Conservation (phyloP, 441 rosid genomes). For the Manihot esculenta region DNA sequence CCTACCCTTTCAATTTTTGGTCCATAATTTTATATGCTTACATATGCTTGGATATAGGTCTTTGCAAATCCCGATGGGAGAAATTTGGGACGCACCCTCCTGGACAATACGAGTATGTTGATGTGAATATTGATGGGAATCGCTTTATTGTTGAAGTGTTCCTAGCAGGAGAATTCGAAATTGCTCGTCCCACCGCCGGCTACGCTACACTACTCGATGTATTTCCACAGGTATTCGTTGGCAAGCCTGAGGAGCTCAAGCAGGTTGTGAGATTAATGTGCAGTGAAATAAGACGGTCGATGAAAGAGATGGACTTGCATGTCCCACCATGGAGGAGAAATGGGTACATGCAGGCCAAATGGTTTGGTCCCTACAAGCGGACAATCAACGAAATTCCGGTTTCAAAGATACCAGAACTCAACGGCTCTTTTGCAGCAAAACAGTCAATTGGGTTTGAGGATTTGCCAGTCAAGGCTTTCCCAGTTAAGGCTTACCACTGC, state of each 20-base stretch:
- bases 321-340: conserved; percentile 83
- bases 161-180: conserved; percentile 52
- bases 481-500: conserved; percentile 19
- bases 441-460: conserved; percentile 34
- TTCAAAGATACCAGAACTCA: not conserved
- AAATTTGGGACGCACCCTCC: conserved; percentile 48
- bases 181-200: conserved; percentile 56
- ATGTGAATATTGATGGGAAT: conserved; percentile 31
- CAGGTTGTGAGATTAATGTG: conserved; percentile 63
- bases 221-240: conserved; percentile 51
- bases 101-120: conserved; percentile 60
- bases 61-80: conserved; percentile 88
- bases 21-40: too few relatives aligned
- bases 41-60: conserved; percentile 38
- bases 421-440: not conserved
- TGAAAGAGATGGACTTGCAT: conserved; percentile 44
- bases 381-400: conserved; percentile 39
- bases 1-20: too few relatives aligned
- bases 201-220: conserved; percentile 41
- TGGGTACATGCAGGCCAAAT: conserved; percentile 72
- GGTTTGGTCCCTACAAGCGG: conserved; percentile 70
- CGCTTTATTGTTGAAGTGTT: conserved; percentile 62
- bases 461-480: conserved; percentile 14
- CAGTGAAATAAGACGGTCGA: conserved; percentile 47
- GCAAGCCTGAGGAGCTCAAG: conserved; percentile 52